A percentile compares a stretch with the other conserved stretches of the same genome.
Evolutionary conservation across 345 rosid genomes (phyloP).

Genomic region (Sapria himalayana): DNA sequence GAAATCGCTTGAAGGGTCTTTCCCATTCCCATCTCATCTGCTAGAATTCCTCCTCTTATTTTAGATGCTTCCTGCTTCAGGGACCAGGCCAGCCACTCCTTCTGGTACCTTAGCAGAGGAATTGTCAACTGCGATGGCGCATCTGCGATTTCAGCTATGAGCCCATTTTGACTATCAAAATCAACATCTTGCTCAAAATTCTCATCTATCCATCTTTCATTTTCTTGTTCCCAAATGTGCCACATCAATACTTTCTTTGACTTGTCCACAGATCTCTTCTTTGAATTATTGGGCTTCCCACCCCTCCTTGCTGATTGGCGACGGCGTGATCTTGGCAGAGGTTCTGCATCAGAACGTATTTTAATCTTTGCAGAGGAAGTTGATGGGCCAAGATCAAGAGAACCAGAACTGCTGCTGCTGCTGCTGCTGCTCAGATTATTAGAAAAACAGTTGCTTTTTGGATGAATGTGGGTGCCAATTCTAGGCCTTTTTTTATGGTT

Average conservation of each 20-base stretch:
- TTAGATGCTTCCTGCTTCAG: constrained; percentile 55
- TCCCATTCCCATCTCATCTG: constrained; percentile 99
- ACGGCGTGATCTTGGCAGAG: no score
- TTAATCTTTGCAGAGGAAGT: constrained; percentile 5
- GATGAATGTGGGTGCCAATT: neutral
- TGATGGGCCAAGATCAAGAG: constrained; percentile 4
- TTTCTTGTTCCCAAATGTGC: constrained; percentile 54
- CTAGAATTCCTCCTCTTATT: constrained; percentile 71
- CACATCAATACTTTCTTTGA: constrained; percentile 26
- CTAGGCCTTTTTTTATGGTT: constrained; percentile 5
- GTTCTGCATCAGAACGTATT: constrained; percentile 4
- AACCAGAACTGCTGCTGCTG: neutral
- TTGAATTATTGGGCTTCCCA: constrained; percentile 2
- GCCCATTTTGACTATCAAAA: constrained; percentile 31
- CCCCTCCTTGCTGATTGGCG: neutral
- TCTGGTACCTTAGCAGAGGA: constrained; percentile 75
- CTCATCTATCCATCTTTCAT: constrained; percentile 43
- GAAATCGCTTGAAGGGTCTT: constrained; percentile 94
- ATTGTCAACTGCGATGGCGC: constrained; percentile 46
- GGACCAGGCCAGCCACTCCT: constrained; percentile 94
- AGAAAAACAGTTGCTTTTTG: neutral
- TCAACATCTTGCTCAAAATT: constrained; percentile 29
- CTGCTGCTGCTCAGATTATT: neutral
- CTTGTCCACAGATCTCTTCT: constrained; percentile 11
- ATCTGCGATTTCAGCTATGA: constrained; percentile 31